These are phyloP conservation scores for Colletotrichum sidae DNA, from an alignment of 2,329 filamentous ascomycete genomes.

Conservation along the genomic window DNA sequence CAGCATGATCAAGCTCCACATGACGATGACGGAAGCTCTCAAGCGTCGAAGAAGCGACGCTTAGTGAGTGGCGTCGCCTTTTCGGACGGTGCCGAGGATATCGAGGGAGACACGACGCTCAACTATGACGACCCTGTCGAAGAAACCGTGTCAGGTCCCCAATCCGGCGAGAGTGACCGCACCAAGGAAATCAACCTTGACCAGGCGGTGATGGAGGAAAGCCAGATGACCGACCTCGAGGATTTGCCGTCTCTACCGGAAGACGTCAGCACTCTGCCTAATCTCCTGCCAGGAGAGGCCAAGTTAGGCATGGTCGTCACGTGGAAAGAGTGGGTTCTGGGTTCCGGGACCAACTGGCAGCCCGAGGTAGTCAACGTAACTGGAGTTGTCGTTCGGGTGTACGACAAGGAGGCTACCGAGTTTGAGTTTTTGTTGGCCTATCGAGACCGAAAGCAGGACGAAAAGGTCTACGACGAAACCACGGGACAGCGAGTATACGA, in stretches of 20 bases:
- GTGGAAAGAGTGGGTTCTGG: conserved; percentile 74
- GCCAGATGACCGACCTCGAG: conserved; percentile 62
- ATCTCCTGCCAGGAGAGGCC: conserved; percentile 60
- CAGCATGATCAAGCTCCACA: conserved; percentile 54
- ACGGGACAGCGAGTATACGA: conserved; percentile 80
- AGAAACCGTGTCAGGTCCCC: conserved; percentile 41
- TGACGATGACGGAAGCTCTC: conserved; percentile 48
- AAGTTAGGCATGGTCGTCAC: conserved; percentile 73
- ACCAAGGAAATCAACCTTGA: too few relatives aligned
- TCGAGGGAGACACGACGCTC: conserved; percentile 47
- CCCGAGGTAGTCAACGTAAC: conserved; percentile 74
- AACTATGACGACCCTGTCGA: conserved; percentile 52
- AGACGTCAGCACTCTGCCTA: conserved; percentile 65
- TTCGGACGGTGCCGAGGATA: conserved; percentile 20
- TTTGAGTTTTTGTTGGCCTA: conserved; percentile 75
- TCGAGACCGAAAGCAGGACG: conserved; percentile 71
- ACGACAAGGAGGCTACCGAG: conserved; percentile 60
- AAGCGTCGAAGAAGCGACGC: conserved; percentile 34
- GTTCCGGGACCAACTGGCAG: conserved; percentile 72
- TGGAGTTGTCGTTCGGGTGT: conserved; percentile 70
- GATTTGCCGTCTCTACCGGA: conserved; percentile 74
- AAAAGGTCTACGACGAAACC: conserved; percentile 71
- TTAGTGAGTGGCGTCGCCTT: conserved; percentile 16
- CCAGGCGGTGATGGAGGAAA: conserved; percentile 43
- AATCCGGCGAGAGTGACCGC: too few relatives aligned